phyloP scores from a whole-genome alignment of 1,139 yeast species.

The Zygoascus sp. region DNA sequence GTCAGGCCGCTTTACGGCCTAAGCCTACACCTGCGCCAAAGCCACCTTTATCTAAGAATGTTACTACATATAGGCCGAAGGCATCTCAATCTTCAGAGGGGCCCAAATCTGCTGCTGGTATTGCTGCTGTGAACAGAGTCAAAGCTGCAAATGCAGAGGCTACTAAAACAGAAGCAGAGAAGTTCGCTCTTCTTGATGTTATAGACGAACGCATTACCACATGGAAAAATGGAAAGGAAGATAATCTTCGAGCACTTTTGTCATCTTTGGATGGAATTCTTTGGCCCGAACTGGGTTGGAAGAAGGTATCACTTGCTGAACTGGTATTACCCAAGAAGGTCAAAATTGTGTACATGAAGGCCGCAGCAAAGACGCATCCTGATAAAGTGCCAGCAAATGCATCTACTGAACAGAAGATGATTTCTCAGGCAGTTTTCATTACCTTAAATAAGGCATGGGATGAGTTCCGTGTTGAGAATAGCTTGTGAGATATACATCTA shows the following conservation, averaged over 20 bases:
- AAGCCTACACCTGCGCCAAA: conserved; percentile 23
- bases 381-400: conserved; percentile 65
- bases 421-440: conserved; percentile 84
- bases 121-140: conserved; percentile 45
- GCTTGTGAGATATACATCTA: conserved; percentile 28
- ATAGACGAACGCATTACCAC: conserved; percentile 50
- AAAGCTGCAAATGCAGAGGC: conserved; percentile 46
- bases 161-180: conserved; percentile 52
- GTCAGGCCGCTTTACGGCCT: conserved; percentile 54
- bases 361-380: conserved; percentile 90
- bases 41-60: conserved; percentile 9
- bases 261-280: conserved; percentile 61
- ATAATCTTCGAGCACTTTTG: conserved; percentile 69
- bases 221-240: conserved; percentile 76
- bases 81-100: conserved; percentile 18
- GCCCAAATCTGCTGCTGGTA: conserved; percentile 34
- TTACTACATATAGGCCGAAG: too few species aligned
- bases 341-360: conserved; percentile 83
- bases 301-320: conserved; percentile 62
- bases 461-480: conserved; percentile 58
- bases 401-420: conserved; percentile 67
- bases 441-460: conserved; percentile 91
- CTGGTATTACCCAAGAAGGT: conserved; percentile 89
- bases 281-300: conserved; percentile 61
- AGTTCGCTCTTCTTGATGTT: conserved; percentile 54